These are phyloP conservation scores for Cajanus cajan DNA, from an alignment of 306 rosid genomes.

Conservation along the genomic window DNA sequence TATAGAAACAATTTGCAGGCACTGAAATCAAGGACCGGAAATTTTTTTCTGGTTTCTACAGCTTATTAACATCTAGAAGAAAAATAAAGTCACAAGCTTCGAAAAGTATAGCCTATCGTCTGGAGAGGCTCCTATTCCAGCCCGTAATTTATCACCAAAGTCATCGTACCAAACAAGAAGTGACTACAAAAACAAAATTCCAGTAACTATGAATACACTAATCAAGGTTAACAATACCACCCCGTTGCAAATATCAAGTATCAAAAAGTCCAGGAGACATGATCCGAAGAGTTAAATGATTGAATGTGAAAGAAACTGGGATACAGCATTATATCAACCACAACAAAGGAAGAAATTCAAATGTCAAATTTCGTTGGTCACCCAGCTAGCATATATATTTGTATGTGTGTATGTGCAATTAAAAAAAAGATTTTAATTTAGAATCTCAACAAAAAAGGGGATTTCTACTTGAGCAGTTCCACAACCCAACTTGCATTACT, in stretches of 20 bases:
- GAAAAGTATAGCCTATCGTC: neutral
- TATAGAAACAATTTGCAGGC: neutral
- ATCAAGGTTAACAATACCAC: neutral
- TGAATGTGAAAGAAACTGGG: neutral
- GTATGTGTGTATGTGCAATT: neutral
- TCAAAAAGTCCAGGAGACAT: neutral
- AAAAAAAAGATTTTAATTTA: neutral
- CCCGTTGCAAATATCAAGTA: neutral
- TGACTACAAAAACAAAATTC: neutral
- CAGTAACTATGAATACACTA: neutral
- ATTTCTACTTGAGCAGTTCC: neutral
- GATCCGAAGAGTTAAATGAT: neutral
- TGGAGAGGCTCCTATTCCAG: neutral
- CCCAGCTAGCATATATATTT: neutral
- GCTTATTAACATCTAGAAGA: neutral
- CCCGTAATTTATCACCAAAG: neutral
- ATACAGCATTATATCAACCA: neutral
- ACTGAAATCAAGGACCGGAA: neutral
- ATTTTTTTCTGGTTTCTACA: neutral
- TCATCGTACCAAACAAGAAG: neutral
- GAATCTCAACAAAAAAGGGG: constrained; percentile 3
- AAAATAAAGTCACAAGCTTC: neutral
- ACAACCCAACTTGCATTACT: constrained; percentile 6
- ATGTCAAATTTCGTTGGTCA: neutral
- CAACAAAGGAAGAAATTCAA: neutral